Evolutionary conservation across 768 basidiomycete species (phyloP).

Genomic region (Amanita thiersii): DNA sequence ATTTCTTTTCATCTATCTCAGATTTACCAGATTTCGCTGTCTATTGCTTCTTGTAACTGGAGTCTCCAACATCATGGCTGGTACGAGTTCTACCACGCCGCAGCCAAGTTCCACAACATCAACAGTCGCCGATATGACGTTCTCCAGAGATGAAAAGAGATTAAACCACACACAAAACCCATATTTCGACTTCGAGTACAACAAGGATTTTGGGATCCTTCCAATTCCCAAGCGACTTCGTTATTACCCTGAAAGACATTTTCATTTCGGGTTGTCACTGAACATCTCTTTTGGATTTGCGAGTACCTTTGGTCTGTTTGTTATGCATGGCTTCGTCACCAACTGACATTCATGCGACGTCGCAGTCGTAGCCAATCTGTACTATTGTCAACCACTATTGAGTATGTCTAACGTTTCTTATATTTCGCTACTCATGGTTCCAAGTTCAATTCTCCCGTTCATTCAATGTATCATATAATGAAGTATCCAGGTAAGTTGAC

Average conservation of each 20-base stretch:
- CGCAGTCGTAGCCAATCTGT: slow-evolving; percentile 64
- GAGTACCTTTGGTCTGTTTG: slow-evolving; percentile 50
- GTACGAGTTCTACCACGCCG: no score
- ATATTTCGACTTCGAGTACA: no score
- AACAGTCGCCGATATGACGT: no score
- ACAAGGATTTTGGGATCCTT: slow-evolving; percentile 52
- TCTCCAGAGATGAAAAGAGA: not conserved
- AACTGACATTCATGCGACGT: not conserved
- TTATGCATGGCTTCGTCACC: not conserved
- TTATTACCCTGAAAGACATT: slow-evolving; percentile 41
- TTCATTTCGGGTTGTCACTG: slow-evolving; percentile 42
- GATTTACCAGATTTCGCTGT: no score
- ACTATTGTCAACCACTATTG: slow-evolving; percentile 77
- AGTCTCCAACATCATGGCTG: no score
- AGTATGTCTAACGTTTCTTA: slow-evolving; percentile 31
- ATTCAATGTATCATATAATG: slow-evolving; percentile 28
- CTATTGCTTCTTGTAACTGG: no score
- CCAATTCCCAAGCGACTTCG: slow-evolving; percentile 53
- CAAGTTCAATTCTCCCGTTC: slow-evolving; percentile 33
- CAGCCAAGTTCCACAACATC: no score
- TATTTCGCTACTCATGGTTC: not conserved
- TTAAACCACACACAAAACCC: slow-evolving; percentile 8
- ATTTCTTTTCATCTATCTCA: no score
- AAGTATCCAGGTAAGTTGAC: slow-evolving; percentile 27
- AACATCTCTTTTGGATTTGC: slow-evolving; percentile 58